Percentiles rank a stretch among this genome's conserved stretches.
These are phyloP conservation scores for Ogataea ganodermae DNA, from an alignment of 805 yeast genomes.

Conservation along the genomic window DNA sequence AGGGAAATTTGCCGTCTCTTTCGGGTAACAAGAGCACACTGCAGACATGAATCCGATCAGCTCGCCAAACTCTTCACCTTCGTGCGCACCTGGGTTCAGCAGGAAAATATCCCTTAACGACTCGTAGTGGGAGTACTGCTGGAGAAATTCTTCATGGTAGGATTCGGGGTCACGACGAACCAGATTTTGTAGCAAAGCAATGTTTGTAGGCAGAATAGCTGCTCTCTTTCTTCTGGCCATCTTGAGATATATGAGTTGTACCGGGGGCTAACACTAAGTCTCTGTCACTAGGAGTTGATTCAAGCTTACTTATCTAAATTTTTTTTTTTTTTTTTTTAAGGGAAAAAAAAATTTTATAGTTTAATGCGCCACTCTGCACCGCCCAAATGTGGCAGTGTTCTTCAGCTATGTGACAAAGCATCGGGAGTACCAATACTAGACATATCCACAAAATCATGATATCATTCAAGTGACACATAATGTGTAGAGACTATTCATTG, in stretches of 20 bases:
- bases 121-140: slow-evolving; percentile 91
- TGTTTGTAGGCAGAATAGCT: slow-evolving; percentile 88
- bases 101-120: slow-evolving; percentile 86
- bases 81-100: slow-evolving; percentile 63
- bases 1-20: slow-evolving; percentile 84
- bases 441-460: no score
- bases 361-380: slow-evolving; percentile 4
- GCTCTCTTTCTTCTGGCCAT: slow-evolving; percentile 93
- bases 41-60: slow-evolving; percentile 89
- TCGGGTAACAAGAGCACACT: slow-evolving; percentile 86
- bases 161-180: slow-evolving; percentile 94
- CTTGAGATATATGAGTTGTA: not conserved
- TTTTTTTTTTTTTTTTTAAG: slow-evolving; percentile 9
- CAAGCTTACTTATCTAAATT: slow-evolving; percentile 7
- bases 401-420: not conserved
- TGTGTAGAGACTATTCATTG: no score
- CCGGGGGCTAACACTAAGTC: not conserved
- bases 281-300: not conserved
- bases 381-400: not conserved
- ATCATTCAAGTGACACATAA: not conserved
- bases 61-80: slow-evolving; percentile 72
- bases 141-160: slow-evolving; percentile 88
- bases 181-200: slow-evolving; percentile 86
- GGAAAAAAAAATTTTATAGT: slow-evolving; percentile 4
- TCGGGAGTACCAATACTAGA: no score